Evolutionary conservation across 176 grass and related monocot species (phyloP), one percentile per base, ranked within the genome.

Genomic region (Cocos nucifera): DNA sequence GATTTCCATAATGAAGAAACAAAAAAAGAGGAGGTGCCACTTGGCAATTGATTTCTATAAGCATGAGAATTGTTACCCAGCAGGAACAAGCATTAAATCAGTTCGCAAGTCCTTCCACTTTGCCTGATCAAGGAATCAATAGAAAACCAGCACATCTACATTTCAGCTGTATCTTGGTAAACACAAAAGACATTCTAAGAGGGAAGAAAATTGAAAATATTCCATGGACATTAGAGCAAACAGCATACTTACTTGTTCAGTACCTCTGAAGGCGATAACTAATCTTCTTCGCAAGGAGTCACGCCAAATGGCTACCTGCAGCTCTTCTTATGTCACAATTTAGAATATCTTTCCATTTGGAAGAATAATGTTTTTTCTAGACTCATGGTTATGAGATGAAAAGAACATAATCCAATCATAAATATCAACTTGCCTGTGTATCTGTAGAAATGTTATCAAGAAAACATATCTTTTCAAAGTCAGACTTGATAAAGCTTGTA

Each of bases 401-500:
- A 44, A 44, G 2, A 14, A 44, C 9, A 44, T 44, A 14, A 44
- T 44, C 10, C 35, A 44, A 44, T 44, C 35, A 19, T 26, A 68
- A 19, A 25, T 50, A 57, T 52, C 35, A 57, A 49, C 61, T 79
- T 71, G 73, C 91, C 79, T 96, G 83, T 62, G 91, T 90, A 30
- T 96, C 86, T 27, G 86, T 90, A 24, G 86, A 82, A 74, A 51
- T 22, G 79, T 96, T 96, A 65, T 96, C 86, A 5, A 96, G 83
- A 87, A 87, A 96, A 56, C 83, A 90, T 73, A 96, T 90, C 83
- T 96, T 96, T 70, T 87, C 86, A 64, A 96, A 96, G 69, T 96
- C 80, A 29, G 91, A 96, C 72, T 87, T 96, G 62, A 96, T 96
- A 78, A 90, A 90, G 90, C 91, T 96, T 35, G 49, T 72, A 78